Evolutionary conservation across 2,329 filamentous ascomycete species (phyloP).

Genomic region (Dactylellina parvicollis): DNA sequence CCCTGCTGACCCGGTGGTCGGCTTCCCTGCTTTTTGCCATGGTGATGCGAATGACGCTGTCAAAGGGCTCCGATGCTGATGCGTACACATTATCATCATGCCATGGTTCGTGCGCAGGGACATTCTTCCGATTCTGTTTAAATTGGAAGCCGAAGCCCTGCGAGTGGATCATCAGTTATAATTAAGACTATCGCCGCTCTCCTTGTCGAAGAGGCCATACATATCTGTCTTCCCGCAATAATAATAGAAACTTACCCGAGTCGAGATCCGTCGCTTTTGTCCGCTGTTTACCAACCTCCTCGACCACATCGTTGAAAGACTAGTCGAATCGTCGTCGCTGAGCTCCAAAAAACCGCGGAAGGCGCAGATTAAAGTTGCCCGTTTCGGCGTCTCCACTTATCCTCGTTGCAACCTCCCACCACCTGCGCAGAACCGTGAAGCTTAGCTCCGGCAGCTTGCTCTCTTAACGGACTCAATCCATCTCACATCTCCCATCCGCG

Average conservation of each 20-base stretch:
- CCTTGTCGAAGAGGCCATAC: too few species aligned
- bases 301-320: neutral
- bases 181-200: too few species aligned
- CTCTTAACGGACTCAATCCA: constrained; percentile 35
- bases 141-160: too few species aligned
- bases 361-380: constrained; percentile 21
- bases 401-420: neutral
- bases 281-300: neutral
- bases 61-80: too few species aligned
- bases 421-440: neutral
- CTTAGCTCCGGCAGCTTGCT: neutral
- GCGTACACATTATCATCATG: too few species aligned
- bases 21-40: constrained; percentile 48
- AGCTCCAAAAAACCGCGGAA: constrained; percentile 43
- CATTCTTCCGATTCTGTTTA: too few species aligned
- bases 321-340: neutral
- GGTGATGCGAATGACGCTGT: constrained; percentile 33
- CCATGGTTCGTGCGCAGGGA: too few species aligned
- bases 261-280: too few species aligned
- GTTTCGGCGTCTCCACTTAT: constrained; percentile 2
- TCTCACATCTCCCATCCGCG: constrained; percentile 13
- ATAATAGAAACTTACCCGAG: too few species aligned
- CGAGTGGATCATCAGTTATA: too few species aligned
- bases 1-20: constrained; percentile 15
- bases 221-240: neutral